Percentiles rank a stretch among this genome's conserved stretches.
phyloP scores from a whole-genome alignment of 495 filamentous ascomycete species.

The Lasiosphaeria ovina region DNA sequence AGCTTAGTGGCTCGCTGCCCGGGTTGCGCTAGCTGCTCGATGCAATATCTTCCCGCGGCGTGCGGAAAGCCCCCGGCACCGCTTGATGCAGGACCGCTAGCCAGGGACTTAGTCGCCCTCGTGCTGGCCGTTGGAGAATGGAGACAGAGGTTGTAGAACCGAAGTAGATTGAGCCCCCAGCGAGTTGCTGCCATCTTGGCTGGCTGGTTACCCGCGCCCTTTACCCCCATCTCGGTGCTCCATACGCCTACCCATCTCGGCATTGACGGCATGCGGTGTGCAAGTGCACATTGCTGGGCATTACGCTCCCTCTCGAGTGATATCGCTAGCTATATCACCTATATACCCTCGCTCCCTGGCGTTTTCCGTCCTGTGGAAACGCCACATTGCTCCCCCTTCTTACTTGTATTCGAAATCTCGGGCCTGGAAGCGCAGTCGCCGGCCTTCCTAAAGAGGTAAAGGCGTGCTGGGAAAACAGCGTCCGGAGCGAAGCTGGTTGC shows the following conservation, averaged over 20 bases:
- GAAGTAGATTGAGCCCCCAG: slow-evolving; percentile 16
- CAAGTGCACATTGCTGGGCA: neutral
- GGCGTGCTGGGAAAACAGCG: neutral
- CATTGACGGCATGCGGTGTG: slow-evolving; percentile 8
- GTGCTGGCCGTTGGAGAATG: neutral
- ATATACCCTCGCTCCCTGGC: neutral
- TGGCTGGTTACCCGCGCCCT: slow-evolving; percentile 5
- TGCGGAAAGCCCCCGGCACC: slow-evolving; percentile 4
- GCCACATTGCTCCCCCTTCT: neutral
- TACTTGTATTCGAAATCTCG: neutral
- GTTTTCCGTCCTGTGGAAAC: neutral
- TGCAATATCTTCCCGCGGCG: slow-evolving; percentile 11
- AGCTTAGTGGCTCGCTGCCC: neutral
- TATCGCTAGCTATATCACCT: slow-evolving; percentile 7
- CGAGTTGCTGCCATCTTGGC: neutral
- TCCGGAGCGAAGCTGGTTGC: neutral
- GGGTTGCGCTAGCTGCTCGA: slow-evolving; percentile 2
- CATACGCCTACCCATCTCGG: slow-evolving; percentile 3
- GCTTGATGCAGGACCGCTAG: slow-evolving; percentile 13
- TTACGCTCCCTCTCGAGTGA: neutral
- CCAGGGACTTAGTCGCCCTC: slow-evolving; percentile 8
- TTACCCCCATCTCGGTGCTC: slow-evolving; percentile 3
- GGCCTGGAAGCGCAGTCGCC: neutral
- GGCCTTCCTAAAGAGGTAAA: neutral
- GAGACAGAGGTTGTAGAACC: slow-evolving; percentile 1